phyloP scores from a whole-genome alignment of 164 flowering plant genomes.

The Magnolia changhungtana region DNA sequence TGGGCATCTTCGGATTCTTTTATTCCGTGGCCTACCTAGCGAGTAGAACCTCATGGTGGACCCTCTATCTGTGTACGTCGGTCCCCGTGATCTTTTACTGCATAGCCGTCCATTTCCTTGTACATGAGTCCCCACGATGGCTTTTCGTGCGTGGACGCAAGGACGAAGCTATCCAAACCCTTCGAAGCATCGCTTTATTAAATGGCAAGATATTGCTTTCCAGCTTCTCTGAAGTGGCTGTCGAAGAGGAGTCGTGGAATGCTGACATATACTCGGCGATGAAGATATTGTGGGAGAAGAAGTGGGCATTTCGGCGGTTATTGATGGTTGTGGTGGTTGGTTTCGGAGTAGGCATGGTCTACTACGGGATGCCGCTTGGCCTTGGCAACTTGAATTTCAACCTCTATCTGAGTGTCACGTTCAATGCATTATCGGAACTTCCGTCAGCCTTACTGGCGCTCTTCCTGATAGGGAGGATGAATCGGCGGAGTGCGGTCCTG shows the following conservation, averaged over 20 bases:
- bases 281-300: no score
- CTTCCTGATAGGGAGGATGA: slow-evolving; percentile 35
- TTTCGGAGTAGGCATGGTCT: no score
- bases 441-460: slow-evolving; percentile 44
- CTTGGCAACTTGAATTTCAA: no score
- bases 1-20: slow-evolving; percentile 49
- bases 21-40: slow-evolving; percentile 49
- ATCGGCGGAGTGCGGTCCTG: slow-evolving; percentile 31
- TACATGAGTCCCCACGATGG: slow-evolving; percentile 56
- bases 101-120: slow-evolving; percentile 26
- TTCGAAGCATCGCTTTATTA: slow-evolving; percentile 17
- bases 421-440: slow-evolving; percentile 24
- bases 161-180: slow-evolving; percentile 34
- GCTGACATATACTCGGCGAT: no score
- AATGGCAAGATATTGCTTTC: background rate
- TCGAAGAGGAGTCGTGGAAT: background rate
- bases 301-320: no score
- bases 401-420: no score
- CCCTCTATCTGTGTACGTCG: slow-evolving; percentile 48
- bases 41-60: slow-evolving; percentile 44
- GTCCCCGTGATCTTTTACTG: slow-evolving; percentile 41
- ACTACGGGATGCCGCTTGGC: no score
- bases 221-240: slow-evolving; percentile 3
- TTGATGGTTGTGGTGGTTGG: no score
- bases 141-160: slow-evolving; percentile 43